Evolutionary conservation across 2,329 filamentous ascomycete genomes (phyloP).

Genomic region (Torrubiella hemipterigena): DNA sequence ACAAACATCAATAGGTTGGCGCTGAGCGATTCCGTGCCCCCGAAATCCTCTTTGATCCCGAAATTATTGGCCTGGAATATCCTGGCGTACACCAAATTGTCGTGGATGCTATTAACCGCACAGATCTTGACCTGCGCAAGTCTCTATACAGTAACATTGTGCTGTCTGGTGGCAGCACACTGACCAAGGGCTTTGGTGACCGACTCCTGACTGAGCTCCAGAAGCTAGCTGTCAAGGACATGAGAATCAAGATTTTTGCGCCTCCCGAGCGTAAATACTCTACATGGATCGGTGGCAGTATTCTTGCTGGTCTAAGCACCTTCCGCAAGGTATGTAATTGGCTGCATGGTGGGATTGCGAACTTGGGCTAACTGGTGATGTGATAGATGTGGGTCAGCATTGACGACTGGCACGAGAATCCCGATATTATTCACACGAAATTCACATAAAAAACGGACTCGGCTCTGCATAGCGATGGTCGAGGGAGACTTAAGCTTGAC

Average conservation of each 20-base stretch:
- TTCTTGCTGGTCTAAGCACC: slow-evolving; percentile 89
- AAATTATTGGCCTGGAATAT: slow-evolving; percentile 94
- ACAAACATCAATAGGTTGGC: slow-evolving; percentile 49
- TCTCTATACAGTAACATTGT: slow-evolving; percentile 94
- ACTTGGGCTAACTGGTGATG: slow-evolving; percentile 11
- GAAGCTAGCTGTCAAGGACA: slow-evolving; percentile 89
- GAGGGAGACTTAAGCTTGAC: slow-evolving; percentile 5
- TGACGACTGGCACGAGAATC: slow-evolving; percentile 99
- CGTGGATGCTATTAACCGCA: slow-evolving; percentile 88
- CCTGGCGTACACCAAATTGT: slow-evolving; percentile 96
- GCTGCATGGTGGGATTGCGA: background rate
- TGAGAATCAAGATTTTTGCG: slow-evolving; percentile 98
- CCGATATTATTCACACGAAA: slow-evolving; percentile 96
- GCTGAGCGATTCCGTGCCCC: slow-evolving; percentile 90
- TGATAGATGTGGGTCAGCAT: slow-evolving; percentile 97
- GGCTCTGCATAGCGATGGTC: background rate
- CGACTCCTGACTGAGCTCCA: slow-evolving; percentile 86
- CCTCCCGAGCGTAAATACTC: slow-evolving; percentile 97
- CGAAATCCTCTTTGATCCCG: slow-evolving; percentile 94
- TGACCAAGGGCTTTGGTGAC: slow-evolving; percentile 96
- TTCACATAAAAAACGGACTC: slow-evolving; percentile 52
- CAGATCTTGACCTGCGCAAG: slow-evolving; percentile 91
- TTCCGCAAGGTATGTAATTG: slow-evolving; percentile 74
- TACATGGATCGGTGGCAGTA: slow-evolving; percentile 97
- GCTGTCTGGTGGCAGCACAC: slow-evolving; percentile 85